Evolutionary conservation across 345 rosid genomes (phyloP).

Genomic region (Populus euphratica): DNA sequence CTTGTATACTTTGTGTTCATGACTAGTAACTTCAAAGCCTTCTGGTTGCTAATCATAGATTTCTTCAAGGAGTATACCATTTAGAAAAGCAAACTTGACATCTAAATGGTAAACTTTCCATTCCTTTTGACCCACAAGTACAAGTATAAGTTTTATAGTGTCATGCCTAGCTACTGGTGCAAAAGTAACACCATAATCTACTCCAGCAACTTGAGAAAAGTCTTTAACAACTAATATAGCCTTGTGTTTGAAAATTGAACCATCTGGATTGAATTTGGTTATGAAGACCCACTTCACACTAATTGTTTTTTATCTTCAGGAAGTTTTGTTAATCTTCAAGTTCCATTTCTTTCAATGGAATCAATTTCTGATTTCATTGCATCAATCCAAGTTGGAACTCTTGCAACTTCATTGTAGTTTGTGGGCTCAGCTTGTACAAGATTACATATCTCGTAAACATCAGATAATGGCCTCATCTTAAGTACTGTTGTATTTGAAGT

Average conservation of each 20-base stretch:
- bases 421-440: background rate
- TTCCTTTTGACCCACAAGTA: background rate
- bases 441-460: background rate
- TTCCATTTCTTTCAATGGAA: background rate
- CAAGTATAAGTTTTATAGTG: no score
- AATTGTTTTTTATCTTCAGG: background rate
- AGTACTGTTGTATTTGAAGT: accelerated
- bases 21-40: background rate
- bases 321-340: background rate
- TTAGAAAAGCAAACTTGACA: background rate
- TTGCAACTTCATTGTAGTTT: background rate
- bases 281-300: background rate
- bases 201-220: no score
- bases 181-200: no score
- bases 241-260: background rate
- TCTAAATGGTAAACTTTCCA: background rate
- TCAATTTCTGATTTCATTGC: no score
- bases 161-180: background rate
- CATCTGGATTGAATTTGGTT: background rate
- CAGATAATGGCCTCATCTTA: background rate
- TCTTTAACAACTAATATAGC: background rate
- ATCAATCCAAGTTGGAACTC: no score
- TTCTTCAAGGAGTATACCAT: background rate
- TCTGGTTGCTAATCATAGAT: background rate
- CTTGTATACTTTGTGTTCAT: background rate